A percentile compares a stretch with the other conserved stretches of the same genome.
Evolutionary conservation across 352 stramenopile genomes (phyloP).

Genomic region (Poterioochromonas sp.): DNA sequence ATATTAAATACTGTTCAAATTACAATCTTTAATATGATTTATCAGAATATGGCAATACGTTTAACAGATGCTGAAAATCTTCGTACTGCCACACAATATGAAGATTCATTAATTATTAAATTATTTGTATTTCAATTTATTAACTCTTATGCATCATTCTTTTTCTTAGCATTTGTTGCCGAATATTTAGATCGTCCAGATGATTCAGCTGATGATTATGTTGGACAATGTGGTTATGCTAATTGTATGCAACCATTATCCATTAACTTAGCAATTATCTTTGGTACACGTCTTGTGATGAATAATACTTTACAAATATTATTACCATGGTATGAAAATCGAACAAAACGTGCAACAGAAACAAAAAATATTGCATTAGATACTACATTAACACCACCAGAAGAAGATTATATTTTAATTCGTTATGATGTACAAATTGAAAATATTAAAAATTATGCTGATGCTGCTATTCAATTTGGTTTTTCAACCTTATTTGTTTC

Average conservation of each 20-base stretch:
- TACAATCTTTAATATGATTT: constrained; percentile 30
- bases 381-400: constrained; percentile 28
- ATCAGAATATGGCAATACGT: constrained; percentile 52
- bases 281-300: constrained; percentile 37
- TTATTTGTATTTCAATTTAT: constrained; percentile 66
- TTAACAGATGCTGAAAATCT: constrained; percentile 74
- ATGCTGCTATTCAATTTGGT: constrained; percentile 19
- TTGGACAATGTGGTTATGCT: neutral
- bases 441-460: constrained; percentile 7
- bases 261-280: constrained; percentile 42
- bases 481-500: constrained; percentile 5
- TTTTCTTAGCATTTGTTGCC: constrained; percentile 73
- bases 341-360: neutral
- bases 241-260: constrained; percentile 37
- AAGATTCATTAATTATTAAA: constrained; percentile 75
- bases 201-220: neutral
- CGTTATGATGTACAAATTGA: neutral
- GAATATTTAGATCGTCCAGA: constrained; percentile 59
- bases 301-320: constrained; percentile 2
- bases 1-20: constrained; percentile 29
- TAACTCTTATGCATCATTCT: constrained; percentile 79
- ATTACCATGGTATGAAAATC: neutral
- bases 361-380: neutral
- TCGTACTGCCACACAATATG: constrained; percentile 71
- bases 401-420: constrained; percentile 36